phyloP scores from a whole-genome alignment of 352 stramenopile genomes.

The Elongisporangium senticosum region DNA sequence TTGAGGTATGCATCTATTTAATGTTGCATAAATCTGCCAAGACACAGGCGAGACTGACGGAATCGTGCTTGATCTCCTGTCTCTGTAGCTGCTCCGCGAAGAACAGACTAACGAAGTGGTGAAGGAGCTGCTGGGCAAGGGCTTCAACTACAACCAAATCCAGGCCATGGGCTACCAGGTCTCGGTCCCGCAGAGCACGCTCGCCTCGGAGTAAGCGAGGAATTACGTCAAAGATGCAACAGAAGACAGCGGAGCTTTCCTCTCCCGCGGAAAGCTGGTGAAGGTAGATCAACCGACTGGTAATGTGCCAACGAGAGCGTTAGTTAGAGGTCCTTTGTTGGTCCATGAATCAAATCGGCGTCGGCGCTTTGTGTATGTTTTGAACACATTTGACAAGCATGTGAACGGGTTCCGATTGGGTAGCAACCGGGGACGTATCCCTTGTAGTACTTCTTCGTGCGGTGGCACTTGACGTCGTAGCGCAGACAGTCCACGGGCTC shows the following conservation, averaged over 20 bases:
- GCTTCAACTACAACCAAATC: slow-evolving; percentile 82
- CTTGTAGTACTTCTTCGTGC: no score
- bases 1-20: slow-evolving; percentile 49
- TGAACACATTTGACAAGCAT: not conserved
- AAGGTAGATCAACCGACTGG: not conserved
- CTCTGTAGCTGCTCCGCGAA: slow-evolving; percentile 60
- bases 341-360: not conserved
- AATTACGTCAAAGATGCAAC: slow-evolving; percentile 1
- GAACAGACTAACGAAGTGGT: slow-evolving; percentile 83
- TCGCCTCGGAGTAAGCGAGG: slow-evolving; percentile 42
- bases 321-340: not conserved
- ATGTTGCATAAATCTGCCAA: slow-evolving; percentile 3
- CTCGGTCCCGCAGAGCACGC: slow-evolving; percentile 58
- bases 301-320: not conserved
- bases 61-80: slow-evolving; percentile 1
- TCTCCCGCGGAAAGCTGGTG: not conserved
- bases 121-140: slow-evolving; percentile 76
- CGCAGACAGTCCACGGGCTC: no score
- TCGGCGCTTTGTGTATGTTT: not conserved
- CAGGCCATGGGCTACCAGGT: slow-evolving; percentile 82
- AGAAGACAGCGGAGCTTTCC: not conserved
- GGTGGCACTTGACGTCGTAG: no score
- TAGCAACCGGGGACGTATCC: no score
- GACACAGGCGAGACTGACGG: not conserved
- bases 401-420: no score